Conservation (phyloP, 345 rosid genomes). For the Salix exigua region DNA sequence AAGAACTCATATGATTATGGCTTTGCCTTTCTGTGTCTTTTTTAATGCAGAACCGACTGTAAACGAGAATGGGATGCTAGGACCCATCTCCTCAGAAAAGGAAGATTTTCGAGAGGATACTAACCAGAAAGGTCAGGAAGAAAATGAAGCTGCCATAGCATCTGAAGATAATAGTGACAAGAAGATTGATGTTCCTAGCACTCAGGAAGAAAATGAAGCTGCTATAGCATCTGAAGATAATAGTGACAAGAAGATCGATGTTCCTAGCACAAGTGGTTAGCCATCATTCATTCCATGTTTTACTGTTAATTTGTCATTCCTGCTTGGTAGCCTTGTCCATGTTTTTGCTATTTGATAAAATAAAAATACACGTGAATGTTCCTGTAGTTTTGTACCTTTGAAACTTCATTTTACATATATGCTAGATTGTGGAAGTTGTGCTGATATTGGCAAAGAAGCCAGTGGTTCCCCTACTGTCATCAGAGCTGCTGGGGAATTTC, state of each 20-base stretch:
- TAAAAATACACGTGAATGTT: conserved; percentile 16
- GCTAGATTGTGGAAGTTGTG: conserved; percentile 28
- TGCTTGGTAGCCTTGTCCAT: not conserved
- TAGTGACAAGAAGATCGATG: conserved; percentile 18
- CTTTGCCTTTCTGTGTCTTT: not conserved
- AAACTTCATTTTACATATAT: conserved; percentile 24
- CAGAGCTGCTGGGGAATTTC: conserved; percentile 38
- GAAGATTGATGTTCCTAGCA: conserved; percentile 14
- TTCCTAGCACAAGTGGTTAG: conserved; percentile 25
- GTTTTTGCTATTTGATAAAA: not conserved
- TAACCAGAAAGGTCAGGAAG: conserved; percentile 18
- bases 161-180: conserved; percentile 24
- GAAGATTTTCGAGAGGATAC: conserved; percentile 10
- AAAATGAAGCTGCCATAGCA: conserved; percentile 12
- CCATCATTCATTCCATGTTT: not conserved
- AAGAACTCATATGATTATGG: not conserved
- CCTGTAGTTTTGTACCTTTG: conserved; percentile 20
- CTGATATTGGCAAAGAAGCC: conserved; percentile 39
- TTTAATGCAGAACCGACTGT: conserved; percentile 19
- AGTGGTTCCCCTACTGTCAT: conserved; percentile 41
- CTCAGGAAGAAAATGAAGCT: conserved; percentile 17
- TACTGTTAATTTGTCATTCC: not conserved
- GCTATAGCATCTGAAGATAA: conserved; percentile 21
- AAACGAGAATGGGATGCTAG: conserved; percentile 5
- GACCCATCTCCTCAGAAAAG: conserved; percentile 18